These are phyloP conservation scores for Murraya paniculata DNA, from an alignment of 345 rosid species.

Conservation along the genomic window DNA sequence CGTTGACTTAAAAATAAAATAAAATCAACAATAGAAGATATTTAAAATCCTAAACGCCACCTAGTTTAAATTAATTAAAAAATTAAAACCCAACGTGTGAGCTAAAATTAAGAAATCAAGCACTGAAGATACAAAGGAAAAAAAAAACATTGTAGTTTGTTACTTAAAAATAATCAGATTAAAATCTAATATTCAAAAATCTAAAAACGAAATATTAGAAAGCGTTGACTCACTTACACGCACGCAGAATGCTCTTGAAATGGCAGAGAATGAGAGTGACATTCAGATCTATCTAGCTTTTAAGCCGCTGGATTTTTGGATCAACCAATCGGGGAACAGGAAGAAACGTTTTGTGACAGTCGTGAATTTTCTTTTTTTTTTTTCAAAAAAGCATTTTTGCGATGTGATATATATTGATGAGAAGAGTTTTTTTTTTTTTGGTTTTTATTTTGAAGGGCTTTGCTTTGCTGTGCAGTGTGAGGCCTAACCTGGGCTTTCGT, in stretches of 20 bases:
- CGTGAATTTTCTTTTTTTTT: background rate
- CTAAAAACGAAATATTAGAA: background rate
- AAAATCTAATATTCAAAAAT: background rate
- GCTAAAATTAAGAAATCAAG: background rate
- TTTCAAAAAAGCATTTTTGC: accelerated
- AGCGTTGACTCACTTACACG: conserved; percentile 6
- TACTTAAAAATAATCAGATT: no score
- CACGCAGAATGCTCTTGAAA: background rate
- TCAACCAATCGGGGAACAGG: background rate
- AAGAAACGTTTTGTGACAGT: background rate
- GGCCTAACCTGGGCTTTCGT: background rate
- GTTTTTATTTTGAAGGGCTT: background rate
- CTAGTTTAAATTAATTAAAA: no score
- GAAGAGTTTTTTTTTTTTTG: background rate
- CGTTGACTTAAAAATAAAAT: background rate
- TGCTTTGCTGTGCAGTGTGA: background rate
- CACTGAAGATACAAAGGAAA: background rate
- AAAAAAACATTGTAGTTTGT: background rate
- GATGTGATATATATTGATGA: background rate
- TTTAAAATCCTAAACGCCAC: background rate
- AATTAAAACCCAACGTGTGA: no score
- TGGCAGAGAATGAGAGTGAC: background rate
- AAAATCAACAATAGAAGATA: background rate
- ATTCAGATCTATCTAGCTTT: conserved; percentile 8
- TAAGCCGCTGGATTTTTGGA: background rate